A percentile compares a stretch with the other conserved stretches of the same genome.
phyloP scores from a whole-genome alignment of 768 basidiomycete genomes.

The Phlegmacium glaucopus region DNA sequence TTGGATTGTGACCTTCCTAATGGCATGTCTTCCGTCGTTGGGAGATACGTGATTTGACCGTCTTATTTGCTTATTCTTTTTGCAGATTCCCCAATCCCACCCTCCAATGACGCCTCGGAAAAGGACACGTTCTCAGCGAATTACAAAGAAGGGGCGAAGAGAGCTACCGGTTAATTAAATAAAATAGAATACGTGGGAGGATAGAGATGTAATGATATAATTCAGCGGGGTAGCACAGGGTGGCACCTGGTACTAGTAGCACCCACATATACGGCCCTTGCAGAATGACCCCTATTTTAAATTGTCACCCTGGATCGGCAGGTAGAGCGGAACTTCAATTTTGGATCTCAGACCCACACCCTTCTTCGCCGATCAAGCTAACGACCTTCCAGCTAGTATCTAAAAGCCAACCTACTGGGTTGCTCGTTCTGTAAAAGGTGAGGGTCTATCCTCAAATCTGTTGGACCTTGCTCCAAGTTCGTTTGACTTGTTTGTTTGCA shows the following conservation, averaged over 20 bases:
- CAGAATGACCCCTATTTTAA: background rate
- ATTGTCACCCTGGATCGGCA: slow-evolving; percentile 2
- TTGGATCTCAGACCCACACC: background rate
- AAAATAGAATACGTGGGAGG: slow-evolving; percentile 4
- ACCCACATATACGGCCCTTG: too few species aligned
- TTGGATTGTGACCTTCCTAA: slow-evolving; percentile 63
- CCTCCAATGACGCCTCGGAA: slow-evolving; percentile 7
- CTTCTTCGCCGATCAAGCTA: too few species aligned
- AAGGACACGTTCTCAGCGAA: slow-evolving; percentile 18
- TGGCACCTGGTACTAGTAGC: too few species aligned
- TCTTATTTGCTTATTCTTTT: slow-evolving; percentile 10
- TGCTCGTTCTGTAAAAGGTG: background rate
- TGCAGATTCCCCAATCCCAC: slow-evolving; percentile 2
- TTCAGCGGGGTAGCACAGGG: too few species aligned
- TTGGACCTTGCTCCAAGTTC: background rate
- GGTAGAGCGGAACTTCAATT: background rate
- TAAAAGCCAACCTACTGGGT: background rate
- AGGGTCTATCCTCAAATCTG: background rate
- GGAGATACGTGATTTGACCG: slow-evolving; percentile 19
- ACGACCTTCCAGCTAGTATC: background rate
- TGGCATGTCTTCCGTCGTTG: slow-evolving; percentile 44
- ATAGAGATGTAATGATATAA: background rate
- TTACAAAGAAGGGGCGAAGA: slow-evolving; percentile 39
- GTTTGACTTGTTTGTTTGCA: slow-evolving; percentile 6
- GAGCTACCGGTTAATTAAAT: slow-evolving; percentile 41